Percentiles rank a stretch among this genome's conserved stretches.
Evolutionary conservation across 192 early-diverging fungal genomes (phyloP).

Genomic region (Dissophora globulifera): DNA sequence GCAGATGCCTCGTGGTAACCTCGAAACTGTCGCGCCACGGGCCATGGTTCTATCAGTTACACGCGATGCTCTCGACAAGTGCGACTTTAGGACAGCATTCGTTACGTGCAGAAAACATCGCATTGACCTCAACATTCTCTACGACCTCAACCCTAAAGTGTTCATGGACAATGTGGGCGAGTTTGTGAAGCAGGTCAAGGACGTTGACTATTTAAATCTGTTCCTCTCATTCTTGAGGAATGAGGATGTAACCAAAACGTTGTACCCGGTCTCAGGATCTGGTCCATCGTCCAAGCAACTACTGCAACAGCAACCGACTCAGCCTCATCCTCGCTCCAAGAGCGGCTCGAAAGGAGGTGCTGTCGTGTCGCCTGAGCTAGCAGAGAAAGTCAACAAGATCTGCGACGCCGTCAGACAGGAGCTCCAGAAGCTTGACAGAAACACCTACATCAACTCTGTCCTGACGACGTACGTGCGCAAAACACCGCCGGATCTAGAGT

Average conservation of each 20-base stretch:
- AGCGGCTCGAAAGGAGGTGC: slow-evolving; percentile 2
- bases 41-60: slow-evolving; percentile 85
- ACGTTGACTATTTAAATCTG: slow-evolving; percentile 90
- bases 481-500: slow-evolving; percentile 82
- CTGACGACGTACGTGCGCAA: slow-evolving; percentile 88
- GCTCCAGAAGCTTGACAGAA: slow-evolving; percentile 63
- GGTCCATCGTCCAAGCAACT: slow-evolving; percentile 8
- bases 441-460: slow-evolving; percentile 78
- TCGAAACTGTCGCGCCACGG: slow-evolving; percentile 93
- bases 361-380: slow-evolving; percentile 19
- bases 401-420: slow-evolving; percentile 75
- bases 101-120: slow-evolving; percentile 86
- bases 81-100: slow-evolving; percentile 85
- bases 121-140: slow-evolving; percentile 93
- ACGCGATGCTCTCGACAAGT: slow-evolving; percentile 67
- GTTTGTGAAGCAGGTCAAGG: slow-evolving; percentile 83
- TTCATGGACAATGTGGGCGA: slow-evolving; percentile 74
- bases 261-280: slow-evolving; percentile 70
- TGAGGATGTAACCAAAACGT: slow-evolving; percentile 84
- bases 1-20: slow-evolving; percentile 98
- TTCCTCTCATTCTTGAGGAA: slow-evolving; percentile 85
- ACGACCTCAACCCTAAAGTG: slow-evolving; percentile 76
- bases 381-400: slow-evolving; percentile 77
- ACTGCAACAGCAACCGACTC: slow-evolving; percentile 8
- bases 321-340: slow-evolving; percentile 1